phyloP scores from a whole-genome alignment of 2,329 filamentous ascomycete genomes.

The Epichloe brachyelytri region DNA sequence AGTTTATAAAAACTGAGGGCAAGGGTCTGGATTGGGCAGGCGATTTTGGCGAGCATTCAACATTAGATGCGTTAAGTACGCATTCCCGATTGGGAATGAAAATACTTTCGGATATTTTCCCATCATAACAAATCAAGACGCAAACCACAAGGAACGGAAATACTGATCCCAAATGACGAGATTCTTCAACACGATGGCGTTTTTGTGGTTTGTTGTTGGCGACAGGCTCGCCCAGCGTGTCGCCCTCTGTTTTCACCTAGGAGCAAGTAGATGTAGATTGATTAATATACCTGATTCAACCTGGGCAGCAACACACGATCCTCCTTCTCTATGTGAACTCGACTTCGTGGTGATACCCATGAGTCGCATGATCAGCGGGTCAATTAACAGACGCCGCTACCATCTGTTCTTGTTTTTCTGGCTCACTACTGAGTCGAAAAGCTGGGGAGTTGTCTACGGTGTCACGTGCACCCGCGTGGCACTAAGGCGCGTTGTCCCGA shows the following conservation, averaged over 20 bases:
- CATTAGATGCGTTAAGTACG: slow-evolving; percentile 22
- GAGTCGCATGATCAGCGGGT: no score
- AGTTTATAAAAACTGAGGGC: slow-evolving; percentile 17
- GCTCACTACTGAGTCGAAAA: no score
- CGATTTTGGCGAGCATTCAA: slow-evolving; percentile 25
- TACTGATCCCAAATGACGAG: slow-evolving; percentile 2
- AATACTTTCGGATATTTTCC: slow-evolving; percentile 10
- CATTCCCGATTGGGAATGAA: slow-evolving; percentile 18
- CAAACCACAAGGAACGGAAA: slow-evolving; percentile 1
- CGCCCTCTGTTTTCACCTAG: neutral
- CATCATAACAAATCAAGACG: slow-evolving; percentile 12
- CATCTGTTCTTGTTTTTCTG: no score
- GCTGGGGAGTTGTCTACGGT: neutral
- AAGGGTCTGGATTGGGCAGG: slow-evolving; percentile 10
- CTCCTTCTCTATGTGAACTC: no score
- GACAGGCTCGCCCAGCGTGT: neutral
- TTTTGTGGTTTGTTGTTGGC: slow-evolving; percentile 2
- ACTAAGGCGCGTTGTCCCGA: neutral
- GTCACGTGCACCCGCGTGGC: slow-evolving; percentile 5
- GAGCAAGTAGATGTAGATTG: slow-evolving; percentile 5
- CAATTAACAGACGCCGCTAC: no score
- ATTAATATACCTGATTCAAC: slow-evolving; percentile 11
- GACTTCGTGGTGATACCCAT: no score
- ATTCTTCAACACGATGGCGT: slow-evolving; percentile 10
- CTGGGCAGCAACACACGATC: slow-evolving; percentile 5